These are phyloP conservation scores for Coniochaeta hoffmannii DNA, from an alignment of 2,329 filamentous ascomycete genomes.

Conservation along the genomic window DNA sequence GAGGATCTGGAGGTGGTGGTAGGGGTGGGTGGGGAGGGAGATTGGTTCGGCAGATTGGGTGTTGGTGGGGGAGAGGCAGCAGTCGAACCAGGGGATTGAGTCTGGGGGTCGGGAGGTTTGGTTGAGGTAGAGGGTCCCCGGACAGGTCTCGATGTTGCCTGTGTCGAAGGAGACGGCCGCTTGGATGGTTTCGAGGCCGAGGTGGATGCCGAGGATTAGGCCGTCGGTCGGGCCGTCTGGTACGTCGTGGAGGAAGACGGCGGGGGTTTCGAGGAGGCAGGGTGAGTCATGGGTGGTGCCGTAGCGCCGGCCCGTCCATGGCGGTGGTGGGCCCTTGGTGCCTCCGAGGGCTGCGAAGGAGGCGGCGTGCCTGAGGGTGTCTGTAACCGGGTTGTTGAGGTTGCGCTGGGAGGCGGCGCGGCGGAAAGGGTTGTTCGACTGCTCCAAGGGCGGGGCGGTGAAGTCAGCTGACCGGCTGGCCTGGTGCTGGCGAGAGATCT, in stretches of 20 bases:
- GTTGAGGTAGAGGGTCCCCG: conserved; percentile 2
- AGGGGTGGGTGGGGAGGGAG: background rate
- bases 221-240: conserved; percentile 1
- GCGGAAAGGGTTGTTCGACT: background rate
- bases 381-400: conserved; percentile 1
- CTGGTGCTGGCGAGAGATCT: background rate
- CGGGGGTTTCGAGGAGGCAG: background rate
- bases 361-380: background rate
- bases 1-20: conserved; percentile 3
- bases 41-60: background rate
- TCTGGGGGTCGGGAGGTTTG: background rate
- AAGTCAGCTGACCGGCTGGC: background rate
- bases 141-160: background rate
- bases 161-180: conserved; percentile 1
- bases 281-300: background rate
- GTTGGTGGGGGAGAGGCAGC: background rate
- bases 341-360: background rate
- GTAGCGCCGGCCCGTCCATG: conserved; percentile 1
- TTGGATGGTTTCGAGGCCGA: background rate
- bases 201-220: background rate
- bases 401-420: background rate
- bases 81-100: conserved; percentile 2
- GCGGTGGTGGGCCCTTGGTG: background rate
- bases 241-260: conserved; percentile 1
- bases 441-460: background rate